Evolutionary conservation across 805 yeast genomes (phyloP), one percentile per base, ranked within the genome.

Genomic region (Ogataea saltuana): DNA sequence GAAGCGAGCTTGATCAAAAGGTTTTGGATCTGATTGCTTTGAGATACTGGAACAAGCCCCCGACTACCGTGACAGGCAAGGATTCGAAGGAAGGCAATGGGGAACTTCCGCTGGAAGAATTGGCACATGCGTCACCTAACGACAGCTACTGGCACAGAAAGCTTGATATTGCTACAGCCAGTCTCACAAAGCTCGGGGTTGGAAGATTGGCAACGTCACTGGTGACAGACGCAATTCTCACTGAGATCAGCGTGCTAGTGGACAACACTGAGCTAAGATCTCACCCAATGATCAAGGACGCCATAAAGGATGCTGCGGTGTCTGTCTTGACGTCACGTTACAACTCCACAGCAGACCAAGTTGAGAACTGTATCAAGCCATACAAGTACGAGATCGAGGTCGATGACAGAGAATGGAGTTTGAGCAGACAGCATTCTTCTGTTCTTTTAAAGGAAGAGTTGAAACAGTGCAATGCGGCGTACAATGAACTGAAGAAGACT

Each of bases 351-450:
- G 95, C 99, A 0, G 99, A 95, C 63, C 99, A 93, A 63, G 98
- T 93, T 6, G 99, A 93, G 59, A 93, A 95, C 64, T 90, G 98
- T 68, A 91, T 93, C 58, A 93, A 93, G 63, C 99, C 99, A 2
- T 93, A 85, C 70, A 93, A 93, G 68, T 93, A 91, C 63, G 99
- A 93, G 59, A 90, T 93, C 46, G 99, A 93, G 59, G 79, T 93
- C 37, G 98, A 93, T 60, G 96, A 90, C 54, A 74, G 97, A 29
- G 99, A 93, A 63, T 93, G 99, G 99, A 67, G 70, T 22, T 60
- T 75, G 6, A 83, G 96, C 28, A 79, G 87, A 46, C 95, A 86
- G 23, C 95, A 86, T 59, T 77, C 97, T 0, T 76, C 80, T 10
- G 69, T 68, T 17, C 64, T 93, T 43, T 63, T 93, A 44, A 83